Base-by-base conservation (phyloP, 1,284 basidiomycete species). In the Termitomyces sp. region DNA sequence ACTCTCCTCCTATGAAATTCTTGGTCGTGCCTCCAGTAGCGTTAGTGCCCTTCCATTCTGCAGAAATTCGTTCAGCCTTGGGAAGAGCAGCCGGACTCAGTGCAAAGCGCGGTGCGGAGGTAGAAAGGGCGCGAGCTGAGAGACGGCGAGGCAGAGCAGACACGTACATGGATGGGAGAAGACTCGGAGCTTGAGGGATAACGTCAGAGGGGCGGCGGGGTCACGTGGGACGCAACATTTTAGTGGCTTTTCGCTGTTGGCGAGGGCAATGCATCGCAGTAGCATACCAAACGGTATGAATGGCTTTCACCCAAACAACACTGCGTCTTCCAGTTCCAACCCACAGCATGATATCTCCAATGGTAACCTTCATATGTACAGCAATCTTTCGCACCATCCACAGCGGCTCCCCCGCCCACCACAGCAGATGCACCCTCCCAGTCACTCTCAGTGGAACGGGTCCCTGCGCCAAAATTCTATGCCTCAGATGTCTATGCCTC, bases 1-100 rank as follows among this genome's bases (percentile, higher is more conserved):
- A 97, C 72, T 92, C 79, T 34, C 94, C 94, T 28, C 84, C 86
- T 59, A 96, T 89, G 72, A 87, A 95, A 71, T 94, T 94, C 81
- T 89, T 93, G 47, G 92, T 94, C 60, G 79, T 86, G 46, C 82
- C 88, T 15, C 94, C 94, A 13, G 82, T 80, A 34, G 87, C 86
- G 58, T 79, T 91, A 10, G 93, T 94, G 52, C 94, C 94, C 62
- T 86, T 86, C 92, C 93, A 96, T 44, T 83, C 75, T 17, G 79
- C 68, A 10, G 87, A 88, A 42, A 92, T 71, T 61, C 79, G 76
- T 62, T 88, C 82, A 0, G 88, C 88, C 62, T 79, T 81, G 24
- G 79, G 68, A 24, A 78, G 76, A 21, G 82, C 83, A 30, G 73
- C 58, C 10, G 79, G 70, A 58, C 74, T 81, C 50, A 90, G 70